phyloP scores from a whole-genome alignment of 2,329 filamentous ascomycete species.

The Davidsoniella eucalypti region DNA sequence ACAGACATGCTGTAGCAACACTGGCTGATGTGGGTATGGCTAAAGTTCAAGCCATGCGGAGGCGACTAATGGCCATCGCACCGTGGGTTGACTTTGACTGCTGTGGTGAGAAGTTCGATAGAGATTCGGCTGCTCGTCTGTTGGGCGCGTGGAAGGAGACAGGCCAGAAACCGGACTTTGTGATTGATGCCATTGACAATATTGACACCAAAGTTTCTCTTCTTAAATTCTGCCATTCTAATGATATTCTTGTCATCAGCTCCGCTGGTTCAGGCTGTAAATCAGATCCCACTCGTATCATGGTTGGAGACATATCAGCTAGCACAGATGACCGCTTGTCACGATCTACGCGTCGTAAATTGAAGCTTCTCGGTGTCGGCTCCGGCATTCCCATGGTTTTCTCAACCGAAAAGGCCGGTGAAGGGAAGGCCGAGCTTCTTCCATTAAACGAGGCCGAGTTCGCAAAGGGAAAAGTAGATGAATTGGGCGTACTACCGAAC shows the following conservation, averaged over 20 bases:
- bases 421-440: slow-evolving; percentile 78
- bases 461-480: slow-evolving; percentile 66
- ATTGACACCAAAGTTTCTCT: slow-evolving; percentile 92
- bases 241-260: slow-evolving; percentile 68
- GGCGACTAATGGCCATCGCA: slow-evolving; percentile 66
- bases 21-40: slow-evolving; percentile 83
- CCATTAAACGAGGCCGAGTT: slow-evolving; percentile 82
- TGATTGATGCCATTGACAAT: slow-evolving; percentile 98
- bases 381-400: slow-evolving; percentile 83
- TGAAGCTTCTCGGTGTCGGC: slow-evolving; percentile 63
- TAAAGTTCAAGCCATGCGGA: slow-evolving; percentile 74
- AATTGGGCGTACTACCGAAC: slow-evolving; percentile 76
- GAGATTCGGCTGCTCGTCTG: slow-evolving; percentile 45
- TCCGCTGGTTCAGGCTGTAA: slow-evolving; percentile 96
- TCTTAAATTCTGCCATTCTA: slow-evolving; percentile 69
- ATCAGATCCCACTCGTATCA: slow-evolving; percentile 65
- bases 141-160: slow-evolving; percentile 46
- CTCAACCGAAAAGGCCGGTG: slow-evolving; percentile 76
- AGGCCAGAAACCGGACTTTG: slow-evolving; percentile 53
- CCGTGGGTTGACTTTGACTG: slow-evolving; percentile 89
- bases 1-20: slow-evolving; percentile 90
- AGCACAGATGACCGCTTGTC: slow-evolving; percentile 84
- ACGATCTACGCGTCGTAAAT: slow-evolving; percentile 60
- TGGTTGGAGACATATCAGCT: slow-evolving; percentile 77
- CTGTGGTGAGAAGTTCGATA: slow-evolving; percentile 67